Evolutionary conservation across 1,284 basidiomycete genomes (phyloP).

Genomic region (Schizophyllum amplum): DNA sequence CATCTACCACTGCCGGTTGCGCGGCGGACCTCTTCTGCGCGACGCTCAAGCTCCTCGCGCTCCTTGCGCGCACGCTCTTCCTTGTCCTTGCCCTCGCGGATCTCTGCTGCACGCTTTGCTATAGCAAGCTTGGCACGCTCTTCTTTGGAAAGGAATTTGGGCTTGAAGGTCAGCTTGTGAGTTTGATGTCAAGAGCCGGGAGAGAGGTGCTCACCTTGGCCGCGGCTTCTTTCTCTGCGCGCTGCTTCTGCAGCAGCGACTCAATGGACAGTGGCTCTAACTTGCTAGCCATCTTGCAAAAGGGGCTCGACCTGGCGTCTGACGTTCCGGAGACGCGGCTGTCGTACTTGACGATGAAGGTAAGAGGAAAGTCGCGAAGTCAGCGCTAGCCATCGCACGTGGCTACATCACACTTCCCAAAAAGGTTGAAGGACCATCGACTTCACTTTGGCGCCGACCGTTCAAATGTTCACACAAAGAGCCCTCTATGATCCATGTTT

Average conservation of each 20-base stretch:
- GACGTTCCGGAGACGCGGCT: too few species aligned
- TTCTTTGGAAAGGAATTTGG: constrained; percentile 84
- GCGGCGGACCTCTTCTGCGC: constrained; percentile 62
- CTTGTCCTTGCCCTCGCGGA: constrained; percentile 57
- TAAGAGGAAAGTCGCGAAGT: too few species aligned
- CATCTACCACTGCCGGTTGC: constrained; percentile 9
- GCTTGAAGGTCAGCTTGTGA: constrained; percentile 36
- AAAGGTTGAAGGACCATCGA: too few species aligned
- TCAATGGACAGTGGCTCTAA: constrained; percentile 75
- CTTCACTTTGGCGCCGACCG: too few species aligned
- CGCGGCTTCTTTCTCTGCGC: constrained; percentile 80
- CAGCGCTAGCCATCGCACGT: too few species aligned
- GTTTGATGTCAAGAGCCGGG: not conserved
- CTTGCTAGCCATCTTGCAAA: not conserved
- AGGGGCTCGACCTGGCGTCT: too few species aligned
- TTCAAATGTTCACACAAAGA: too few species aligned
- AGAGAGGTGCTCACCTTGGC: constrained; percentile 56
- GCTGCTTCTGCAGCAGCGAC: constrained; percentile 78
- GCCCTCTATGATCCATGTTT: too few species aligned
- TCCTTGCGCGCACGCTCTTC: constrained; percentile 50
- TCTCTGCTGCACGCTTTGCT: constrained; percentile 75
- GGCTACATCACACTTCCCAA: too few species aligned
- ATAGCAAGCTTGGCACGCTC: constrained; percentile 85
- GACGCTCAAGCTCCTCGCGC: constrained; percentile 62
- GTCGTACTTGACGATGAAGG: too few species aligned